Base-by-base conservation (phyloP, 1,139 yeast species). In the Kodamaea sp. region DNA sequence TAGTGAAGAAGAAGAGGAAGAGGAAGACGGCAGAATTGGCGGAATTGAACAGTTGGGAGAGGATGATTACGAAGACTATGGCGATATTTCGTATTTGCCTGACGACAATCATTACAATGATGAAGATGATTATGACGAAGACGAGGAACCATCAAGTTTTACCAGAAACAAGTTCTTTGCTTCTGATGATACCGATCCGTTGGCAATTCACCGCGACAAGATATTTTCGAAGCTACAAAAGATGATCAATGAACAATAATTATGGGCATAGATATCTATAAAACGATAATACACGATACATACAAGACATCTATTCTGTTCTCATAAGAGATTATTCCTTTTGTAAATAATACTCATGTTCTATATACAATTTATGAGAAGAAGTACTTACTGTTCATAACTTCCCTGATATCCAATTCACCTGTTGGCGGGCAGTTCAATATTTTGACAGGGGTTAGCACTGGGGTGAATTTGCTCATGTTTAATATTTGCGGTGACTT, bases 201-300 rank as follows among this genome's bases (percentile, higher is more conserved):
- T 80, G 46, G 86, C 87, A 0, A 66, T 70, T 2, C 82, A 81
- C 48, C 58, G 89, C 35, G 89, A 82, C 44, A 65, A 57, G 37
- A 80, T 82, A 3, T 81, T 82, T 54, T 78, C 78, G 1, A 66
- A 63, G 39, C 54, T 82, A 21, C 76, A 81, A 44, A 58, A 57
- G 25, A 74, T 78, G 83, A 59, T 68, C 21, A 32, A 50, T 13
- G 54, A 53, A 32, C 33, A 38, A 18, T 9, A 18, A 18, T 18
- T 6, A 18, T 18, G n/a, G n/a, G n/a, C n/a, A n/a, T n/a, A n/a
- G n/a, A n/a, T n/a, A n/a, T n/a, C n/a, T n/a, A n/a, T n/a, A n/a
- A n/a, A n/a, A n/a, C n/a, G n/a, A n/a, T n/a, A n/a, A n/a, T n/a
- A n/a, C n/a, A n/a, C n/a, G n/a, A n/a, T n/a, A n/a, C n/a, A n/a